Conservation (phyloP, 2,329 filamentous ascomycete genomes). For the Ophiostoma montium region DNA sequence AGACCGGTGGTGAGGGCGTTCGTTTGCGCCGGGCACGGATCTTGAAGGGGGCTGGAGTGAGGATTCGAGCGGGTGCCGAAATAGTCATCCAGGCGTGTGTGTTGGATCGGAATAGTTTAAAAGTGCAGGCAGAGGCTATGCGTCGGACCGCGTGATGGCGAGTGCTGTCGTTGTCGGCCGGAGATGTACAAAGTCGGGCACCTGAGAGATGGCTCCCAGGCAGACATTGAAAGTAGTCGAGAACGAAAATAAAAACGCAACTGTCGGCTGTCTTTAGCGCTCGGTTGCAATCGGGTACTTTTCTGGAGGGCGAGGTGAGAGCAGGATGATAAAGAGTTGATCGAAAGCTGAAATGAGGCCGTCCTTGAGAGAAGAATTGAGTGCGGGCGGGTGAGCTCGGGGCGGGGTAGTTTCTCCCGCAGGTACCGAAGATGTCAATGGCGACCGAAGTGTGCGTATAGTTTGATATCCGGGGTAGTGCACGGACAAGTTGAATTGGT, state of each 20-base stretch:
- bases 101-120: neutral
- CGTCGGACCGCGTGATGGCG: neutral
- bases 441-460: too few relatives aligned
- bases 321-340: too few relatives aligned
- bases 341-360: too few relatives aligned
- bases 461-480: neutral
- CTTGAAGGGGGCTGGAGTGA: neutral
- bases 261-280: too few relatives aligned
- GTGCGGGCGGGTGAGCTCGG: too few relatives aligned
- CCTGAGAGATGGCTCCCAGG: neutral
- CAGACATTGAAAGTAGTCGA: neutral
- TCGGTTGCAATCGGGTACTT: too few relatives aligned
- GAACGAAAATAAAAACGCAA: too few relatives aligned
- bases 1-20: neutral
- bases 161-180: neutral
- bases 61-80: neutral
- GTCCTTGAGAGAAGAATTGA: too few relatives aligned
- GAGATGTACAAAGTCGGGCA: neutral
- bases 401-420: too few relatives aligned
- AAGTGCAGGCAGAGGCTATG: neutral
- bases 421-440: too few relatives aligned
- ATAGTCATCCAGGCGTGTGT: neutral
- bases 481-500: neutral
- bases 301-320: too few relatives aligned
- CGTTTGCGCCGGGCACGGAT: neutral